Conservation (phyloP, 768 basidiomycete genomes). For the Lactarius hatsudake region DNA sequence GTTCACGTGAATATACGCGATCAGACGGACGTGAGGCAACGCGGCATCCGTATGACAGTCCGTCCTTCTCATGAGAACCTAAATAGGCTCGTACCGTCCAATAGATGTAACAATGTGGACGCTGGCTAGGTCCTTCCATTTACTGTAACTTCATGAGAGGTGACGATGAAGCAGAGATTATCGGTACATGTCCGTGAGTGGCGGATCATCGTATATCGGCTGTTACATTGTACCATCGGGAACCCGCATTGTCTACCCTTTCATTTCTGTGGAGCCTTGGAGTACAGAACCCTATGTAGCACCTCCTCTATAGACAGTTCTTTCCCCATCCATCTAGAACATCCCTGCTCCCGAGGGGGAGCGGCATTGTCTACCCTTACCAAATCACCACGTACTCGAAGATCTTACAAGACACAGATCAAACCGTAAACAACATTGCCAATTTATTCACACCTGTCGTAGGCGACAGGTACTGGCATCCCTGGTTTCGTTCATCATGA, state of each 20-base stretch:
- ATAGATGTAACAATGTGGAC: not conserved
- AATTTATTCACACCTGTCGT: not conserved
- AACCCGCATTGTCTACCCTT: not conserved
- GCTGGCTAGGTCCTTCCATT: not conserved
- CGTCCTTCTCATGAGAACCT: not conserved
- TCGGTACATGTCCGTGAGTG: not conserved
- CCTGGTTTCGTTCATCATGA: not conserved
- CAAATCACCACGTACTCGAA: not conserved
- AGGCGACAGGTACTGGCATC: not conserved
- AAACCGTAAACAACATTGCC: not conserved
- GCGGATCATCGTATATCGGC: not conserved
- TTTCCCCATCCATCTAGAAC: too few relatives aligned
- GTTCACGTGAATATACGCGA: not conserved
- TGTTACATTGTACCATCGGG: not conserved
- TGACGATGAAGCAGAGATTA: not conserved
- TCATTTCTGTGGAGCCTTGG: too few relatives aligned
- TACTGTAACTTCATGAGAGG: not conserved
- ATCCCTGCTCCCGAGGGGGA: too few relatives aligned
- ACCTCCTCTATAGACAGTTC: too few relatives aligned
- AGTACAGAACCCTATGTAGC: too few relatives aligned
- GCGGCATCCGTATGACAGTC: not conserved
- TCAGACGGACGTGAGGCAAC: not conserved
- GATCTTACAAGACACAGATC: not conserved
- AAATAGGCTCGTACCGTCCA: not conserved
- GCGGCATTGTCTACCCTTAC: not conserved